phyloP scores from a whole-genome alignment of 305 asterid genomes.

The Caryopteris hybrid region DNA sequence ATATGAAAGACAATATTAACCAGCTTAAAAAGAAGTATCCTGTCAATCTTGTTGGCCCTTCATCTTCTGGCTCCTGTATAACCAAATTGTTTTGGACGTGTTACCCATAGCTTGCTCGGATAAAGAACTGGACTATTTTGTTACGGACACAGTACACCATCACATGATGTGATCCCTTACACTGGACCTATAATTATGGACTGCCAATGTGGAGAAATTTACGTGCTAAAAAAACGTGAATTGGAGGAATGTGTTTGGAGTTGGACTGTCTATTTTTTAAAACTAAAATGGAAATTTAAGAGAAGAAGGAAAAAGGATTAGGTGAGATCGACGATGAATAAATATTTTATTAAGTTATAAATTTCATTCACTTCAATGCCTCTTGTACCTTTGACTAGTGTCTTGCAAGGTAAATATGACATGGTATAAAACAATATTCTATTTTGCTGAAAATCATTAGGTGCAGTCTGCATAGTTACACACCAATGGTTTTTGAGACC shows the following conservation, averaged over 20 bases:
- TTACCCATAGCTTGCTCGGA: neutral
- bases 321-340: too few species aligned
- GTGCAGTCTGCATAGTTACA: too few species aligned
- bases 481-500: too few species aligned
- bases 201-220: neutral
- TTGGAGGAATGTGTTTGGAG: neutral
- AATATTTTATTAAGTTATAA: too few species aligned
- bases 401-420: too few species aligned
- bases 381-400: too few species aligned
- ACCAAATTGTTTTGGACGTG: neutral
- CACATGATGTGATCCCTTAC: neutral
- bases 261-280: too few species aligned
- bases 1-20: slow-evolving; percentile 38
- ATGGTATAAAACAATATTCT: too few species aligned
- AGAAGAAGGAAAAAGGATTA: too few species aligned
- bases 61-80: slow-evolving; percentile 68
- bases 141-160: neutral
- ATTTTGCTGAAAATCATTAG: too few species aligned
- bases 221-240: neutral
- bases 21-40: slow-evolving; percentile 56
- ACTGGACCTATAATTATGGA: neutral
- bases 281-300: too few species aligned
- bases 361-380: too few species aligned
- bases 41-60: slow-evolving; percentile 51
- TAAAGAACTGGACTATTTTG: neutral